Conservation (phyloP, 495 filamentous ascomycete genomes). For the Penicillium dipodomyicola region DNA sequence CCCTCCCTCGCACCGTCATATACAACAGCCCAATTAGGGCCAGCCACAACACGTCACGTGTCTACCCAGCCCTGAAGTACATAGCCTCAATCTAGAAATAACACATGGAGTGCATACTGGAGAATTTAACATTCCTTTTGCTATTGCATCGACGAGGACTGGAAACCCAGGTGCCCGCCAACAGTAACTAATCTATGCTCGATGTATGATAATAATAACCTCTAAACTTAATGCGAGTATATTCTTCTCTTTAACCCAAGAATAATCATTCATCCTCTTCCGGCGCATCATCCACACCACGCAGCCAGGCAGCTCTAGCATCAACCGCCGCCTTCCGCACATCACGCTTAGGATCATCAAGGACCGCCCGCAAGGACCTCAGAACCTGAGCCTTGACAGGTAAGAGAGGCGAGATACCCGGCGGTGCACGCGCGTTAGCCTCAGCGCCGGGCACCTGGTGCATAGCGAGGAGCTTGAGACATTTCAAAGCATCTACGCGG, state of each 20-base stretch:
- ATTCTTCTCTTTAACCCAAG: background rate
- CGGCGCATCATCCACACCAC: slow-evolving; percentile 58
- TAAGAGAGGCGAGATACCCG: slow-evolving; percentile 49
- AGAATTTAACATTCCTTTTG: background rate
- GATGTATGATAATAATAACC: background rate
- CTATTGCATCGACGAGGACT: background rate
- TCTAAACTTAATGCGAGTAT: background rate
- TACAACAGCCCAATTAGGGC: too few relatives aligned
- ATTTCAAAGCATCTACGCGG: slow-evolving; percentile 52
- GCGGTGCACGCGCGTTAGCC: slow-evolving; percentile 32
- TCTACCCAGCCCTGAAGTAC: too few relatives aligned
- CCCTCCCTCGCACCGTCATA: too few relatives aligned
- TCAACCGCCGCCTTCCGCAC: slow-evolving; percentile 69
- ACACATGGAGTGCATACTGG: background rate
- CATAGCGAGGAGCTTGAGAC: slow-evolving; percentile 55
- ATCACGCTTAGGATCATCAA: slow-evolving; percentile 67
- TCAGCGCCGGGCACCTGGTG: slow-evolving; percentile 28
- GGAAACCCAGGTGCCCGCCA: background rate
- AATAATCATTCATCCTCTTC: slow-evolving; percentile 50
- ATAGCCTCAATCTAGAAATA: too few relatives aligned
- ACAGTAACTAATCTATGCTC: background rate
- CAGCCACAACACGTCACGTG: too few relatives aligned
- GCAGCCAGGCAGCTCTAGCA: slow-evolving; percentile 64
- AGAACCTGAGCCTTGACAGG: slow-evolving; percentile 58
- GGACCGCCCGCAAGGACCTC: slow-evolving; percentile 47